phyloP scores from a whole-genome alignment of 495 filamentous ascomycete species.

The Collariella sp. region DNA sequence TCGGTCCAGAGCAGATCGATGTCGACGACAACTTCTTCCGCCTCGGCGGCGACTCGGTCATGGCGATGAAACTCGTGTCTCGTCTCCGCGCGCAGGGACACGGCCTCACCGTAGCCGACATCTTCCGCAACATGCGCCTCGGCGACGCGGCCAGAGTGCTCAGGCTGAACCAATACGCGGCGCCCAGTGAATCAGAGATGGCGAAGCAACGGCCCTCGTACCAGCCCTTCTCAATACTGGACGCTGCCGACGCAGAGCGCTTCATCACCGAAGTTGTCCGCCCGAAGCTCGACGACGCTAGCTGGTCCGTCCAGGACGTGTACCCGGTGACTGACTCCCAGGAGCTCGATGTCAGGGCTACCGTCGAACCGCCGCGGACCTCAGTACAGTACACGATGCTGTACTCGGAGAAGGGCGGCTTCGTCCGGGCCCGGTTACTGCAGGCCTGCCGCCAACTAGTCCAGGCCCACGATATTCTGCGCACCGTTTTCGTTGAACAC shows the following conservation, averaged over 20 bases:
- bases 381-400: conserved; percentile 38
- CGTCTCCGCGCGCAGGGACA: conserved; percentile 8
- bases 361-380: conserved; percentile 42
- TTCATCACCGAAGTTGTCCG: conserved; percentile 10
- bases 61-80: conserved; percentile 53
- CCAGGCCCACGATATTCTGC: conserved; percentile 55
- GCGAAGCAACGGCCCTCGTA: neutral
- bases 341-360: conserved; percentile 53
- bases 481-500: conserved; percentile 53
- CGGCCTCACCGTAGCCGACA: conserved; percentile 12
- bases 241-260: neutral
- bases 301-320: conserved; percentile 16
- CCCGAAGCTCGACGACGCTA: conserved; percentile 1
- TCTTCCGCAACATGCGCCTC: conserved; percentile 14
- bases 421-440: conserved; percentile 26
- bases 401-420: conserved; percentile 21
- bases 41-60: conserved; percentile 57
- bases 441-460: conserved; percentile 36
- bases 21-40: conserved; percentile 47
- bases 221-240: conserved; percentile 14
- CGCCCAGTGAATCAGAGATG: neutral
- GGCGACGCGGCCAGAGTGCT: conserved; percentile 14
- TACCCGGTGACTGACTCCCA: conserved; percentile 33
- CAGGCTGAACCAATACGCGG: conserved; percentile 1
- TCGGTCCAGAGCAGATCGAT: conserved; percentile 26